Conservation (phyloP, 2,329 filamentous ascomycete species). For the Cladosporium sp. region DNA sequence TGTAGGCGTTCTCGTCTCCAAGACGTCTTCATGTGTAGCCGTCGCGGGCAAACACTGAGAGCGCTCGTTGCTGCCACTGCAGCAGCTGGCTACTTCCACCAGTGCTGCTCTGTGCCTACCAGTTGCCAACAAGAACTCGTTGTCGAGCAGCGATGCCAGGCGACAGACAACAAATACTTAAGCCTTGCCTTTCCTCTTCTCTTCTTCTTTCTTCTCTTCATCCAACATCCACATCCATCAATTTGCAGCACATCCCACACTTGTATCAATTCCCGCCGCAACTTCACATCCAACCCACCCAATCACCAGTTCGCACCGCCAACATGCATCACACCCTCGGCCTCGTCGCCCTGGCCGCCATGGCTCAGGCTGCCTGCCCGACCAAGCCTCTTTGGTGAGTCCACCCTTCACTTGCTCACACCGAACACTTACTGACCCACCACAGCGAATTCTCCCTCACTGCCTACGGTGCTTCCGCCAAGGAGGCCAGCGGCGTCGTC, state of each 20-base stretch:
- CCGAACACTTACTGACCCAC: neutral
- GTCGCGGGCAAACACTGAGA: neutral
- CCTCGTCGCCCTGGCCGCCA: conserved; percentile 33
- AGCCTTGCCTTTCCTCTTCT: neutral
- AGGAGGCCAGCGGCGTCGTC: conserved; percentile 54
- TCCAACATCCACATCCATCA: neutral
- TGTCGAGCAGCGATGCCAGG: neutral
- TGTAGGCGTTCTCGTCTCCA: neutral
- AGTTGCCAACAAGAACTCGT: neutral
- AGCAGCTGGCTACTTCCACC: neutral
- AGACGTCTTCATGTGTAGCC: neutral
- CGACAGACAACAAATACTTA: neutral
- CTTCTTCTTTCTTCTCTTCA: neutral
- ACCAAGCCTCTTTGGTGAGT: conserved; percentile 11
- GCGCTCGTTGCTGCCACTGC: neutral
- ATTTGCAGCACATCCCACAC: neutral
- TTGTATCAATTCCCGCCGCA: neutral
- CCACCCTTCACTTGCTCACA: conserved; percentile 1
- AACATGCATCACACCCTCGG: neutral
- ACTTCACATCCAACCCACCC: neutral
- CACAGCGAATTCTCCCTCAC: conserved; percentile 55
- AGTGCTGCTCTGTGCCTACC: neutral
- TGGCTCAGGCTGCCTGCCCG: conserved; percentile 42
- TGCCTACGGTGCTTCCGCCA: conserved; percentile 43
- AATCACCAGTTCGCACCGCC: neutral